Evolutionary conservation across 345 rosid genomes (phyloP).

Genomic region (Salix viminalis): DNA sequence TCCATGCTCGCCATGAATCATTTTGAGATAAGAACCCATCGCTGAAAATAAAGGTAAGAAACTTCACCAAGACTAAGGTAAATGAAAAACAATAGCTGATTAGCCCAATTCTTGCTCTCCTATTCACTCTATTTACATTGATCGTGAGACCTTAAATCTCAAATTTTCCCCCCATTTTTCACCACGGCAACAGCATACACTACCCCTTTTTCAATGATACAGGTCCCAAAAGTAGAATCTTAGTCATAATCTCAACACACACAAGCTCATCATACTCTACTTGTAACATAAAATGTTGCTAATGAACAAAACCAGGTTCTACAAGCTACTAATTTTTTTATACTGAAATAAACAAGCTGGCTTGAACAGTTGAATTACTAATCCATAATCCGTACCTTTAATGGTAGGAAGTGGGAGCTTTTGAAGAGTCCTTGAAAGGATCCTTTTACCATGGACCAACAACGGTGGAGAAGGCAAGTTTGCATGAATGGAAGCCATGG

Average conservation of each 20-base stretch:
- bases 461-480: conserved; percentile 40
- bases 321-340: neutral
- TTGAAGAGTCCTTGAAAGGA: conserved; percentile 35
- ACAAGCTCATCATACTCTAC: neutral
- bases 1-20: neutral
- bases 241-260: neutral
- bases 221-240: neutral
- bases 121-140: neutral
- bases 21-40: neutral
- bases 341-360: neutral
- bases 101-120: neutral
- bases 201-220: neutral
- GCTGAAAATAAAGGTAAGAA: neutral
- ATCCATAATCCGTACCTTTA: conserved; percentile 34
- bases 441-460: conserved; percentile 35
- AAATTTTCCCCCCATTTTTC: neutral
- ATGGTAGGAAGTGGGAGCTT: conserved; percentile 34
- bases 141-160: neutral
- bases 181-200: neutral
- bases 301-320: neutral
- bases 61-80: neutral
- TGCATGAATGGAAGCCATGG: conserved; percentile 62
- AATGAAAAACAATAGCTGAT: neutral
- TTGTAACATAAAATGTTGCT: neutral
- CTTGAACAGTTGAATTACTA: neutral